A percentile compares a stretch with the other conserved stretches of the same genome.
Evolutionary conservation across 495 filamentous ascomycete genomes (phyloP).

Genomic region (Gamarada debralockiae): DNA sequence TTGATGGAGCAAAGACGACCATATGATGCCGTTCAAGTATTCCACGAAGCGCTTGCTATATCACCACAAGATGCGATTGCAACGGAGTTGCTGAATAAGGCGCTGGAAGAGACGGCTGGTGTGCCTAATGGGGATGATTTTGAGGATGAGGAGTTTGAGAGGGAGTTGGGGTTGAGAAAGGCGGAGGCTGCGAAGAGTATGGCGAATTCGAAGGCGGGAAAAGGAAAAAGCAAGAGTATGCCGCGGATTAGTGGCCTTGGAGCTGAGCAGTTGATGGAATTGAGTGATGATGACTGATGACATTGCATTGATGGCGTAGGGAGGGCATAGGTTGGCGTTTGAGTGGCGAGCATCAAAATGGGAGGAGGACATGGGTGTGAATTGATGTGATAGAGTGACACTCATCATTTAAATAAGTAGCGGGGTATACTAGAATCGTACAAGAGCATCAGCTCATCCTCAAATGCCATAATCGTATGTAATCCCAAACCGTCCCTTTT

Average conservation of each 20-base stretch:
- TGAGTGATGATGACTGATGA: slow-evolving; percentile 26
- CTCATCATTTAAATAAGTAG: background rate
- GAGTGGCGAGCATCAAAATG: background rate
- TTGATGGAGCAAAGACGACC: slow-evolving; percentile 63
- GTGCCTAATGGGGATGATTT: slow-evolving; percentile 7
- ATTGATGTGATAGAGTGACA: too few species aligned
- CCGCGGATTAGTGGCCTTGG: slow-evolving; percentile 16
- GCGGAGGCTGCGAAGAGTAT: slow-evolving; percentile 11
- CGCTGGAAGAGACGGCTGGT: slow-evolving; percentile 61
- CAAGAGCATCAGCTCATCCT: background rate
- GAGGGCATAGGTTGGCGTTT: slow-evolving; percentile 7
- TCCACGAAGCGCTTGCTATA: slow-evolving; percentile 72
- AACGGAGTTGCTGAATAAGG: slow-evolving; percentile 69
- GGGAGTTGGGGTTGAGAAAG: slow-evolving; percentile 17
- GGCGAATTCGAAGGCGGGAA: slow-evolving; percentile 2
- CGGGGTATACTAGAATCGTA: background rate
- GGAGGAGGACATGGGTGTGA: too few species aligned
- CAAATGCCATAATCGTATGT: background rate
- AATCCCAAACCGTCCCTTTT: too few species aligned
- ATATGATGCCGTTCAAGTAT: slow-evolving; percentile 61
- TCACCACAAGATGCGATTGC: slow-evolving; percentile 69
- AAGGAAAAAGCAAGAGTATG: slow-evolving; percentile 21
- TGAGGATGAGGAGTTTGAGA: slow-evolving; percentile 30
- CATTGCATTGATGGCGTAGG: slow-evolving; percentile 6
- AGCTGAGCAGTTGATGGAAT: slow-evolving; percentile 25